Evolutionary conservation across 257 asterid genomes (phyloP).

Genomic region (Linderniella brevidens): DNA sequence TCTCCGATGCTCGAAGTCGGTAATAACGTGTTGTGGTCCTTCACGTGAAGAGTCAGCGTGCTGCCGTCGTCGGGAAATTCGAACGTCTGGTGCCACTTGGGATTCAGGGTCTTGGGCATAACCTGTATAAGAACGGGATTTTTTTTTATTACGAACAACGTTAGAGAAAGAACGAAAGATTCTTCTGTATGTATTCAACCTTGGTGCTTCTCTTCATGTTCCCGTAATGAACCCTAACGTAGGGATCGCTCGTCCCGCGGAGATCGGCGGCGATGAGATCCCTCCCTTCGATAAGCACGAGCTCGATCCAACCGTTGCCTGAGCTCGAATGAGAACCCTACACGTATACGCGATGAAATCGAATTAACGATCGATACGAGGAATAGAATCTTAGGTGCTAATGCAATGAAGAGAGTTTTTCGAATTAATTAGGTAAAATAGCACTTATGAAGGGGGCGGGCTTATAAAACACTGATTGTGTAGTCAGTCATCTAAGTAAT

Average conservation of each 20-base stretch:
- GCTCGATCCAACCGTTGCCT: conserved; percentile 67
- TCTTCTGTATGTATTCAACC: conserved; percentile 21
- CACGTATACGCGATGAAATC: neutral
- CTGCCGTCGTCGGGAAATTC: conserved; percentile 92
- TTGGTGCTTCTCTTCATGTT: conserved; percentile 73
- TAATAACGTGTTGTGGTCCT: conserved; percentile 69
- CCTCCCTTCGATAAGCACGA: conserved; percentile 76
- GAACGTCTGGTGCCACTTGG: conserved; percentile 88
- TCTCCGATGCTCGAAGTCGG: conserved; percentile 74
- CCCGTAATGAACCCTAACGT: conserved; percentile 81
- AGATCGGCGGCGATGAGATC: conserved; percentile 95
- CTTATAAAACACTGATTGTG: too few species aligned
- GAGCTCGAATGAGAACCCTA: conserved; percentile 42
- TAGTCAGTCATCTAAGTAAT: too few species aligned
- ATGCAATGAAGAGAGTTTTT: too few species aligned
- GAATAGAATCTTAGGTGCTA: too few species aligned
- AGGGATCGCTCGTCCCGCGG: conserved; percentile 98
- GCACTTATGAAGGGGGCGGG: too few species aligned
- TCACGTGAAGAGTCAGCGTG: conserved; percentile 58
- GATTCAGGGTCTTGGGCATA: conserved; percentile 51
- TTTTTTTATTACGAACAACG: too few species aligned
- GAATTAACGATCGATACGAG: too few species aligned
- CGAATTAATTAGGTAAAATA: too few species aligned
- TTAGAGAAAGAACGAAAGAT: neutral
- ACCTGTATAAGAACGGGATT: conserved; percentile 22